Percentiles rank a stretch among this genome's conserved stretches.
Conservation (phyloP, 805 yeast species). For the Saccharomycopsis sp. region DNA sequence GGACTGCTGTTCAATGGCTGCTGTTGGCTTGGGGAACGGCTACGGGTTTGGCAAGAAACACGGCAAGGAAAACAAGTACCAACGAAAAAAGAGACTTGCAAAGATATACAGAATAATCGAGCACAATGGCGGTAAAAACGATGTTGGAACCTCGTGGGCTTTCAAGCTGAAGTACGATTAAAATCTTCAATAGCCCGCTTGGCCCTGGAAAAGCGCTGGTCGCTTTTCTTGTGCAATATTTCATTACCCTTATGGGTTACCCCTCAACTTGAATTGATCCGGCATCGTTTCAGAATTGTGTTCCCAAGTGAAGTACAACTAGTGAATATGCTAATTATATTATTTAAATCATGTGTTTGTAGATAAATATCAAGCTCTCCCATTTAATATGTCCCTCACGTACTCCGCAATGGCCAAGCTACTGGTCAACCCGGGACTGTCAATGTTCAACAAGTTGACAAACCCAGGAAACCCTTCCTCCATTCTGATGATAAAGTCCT, state of each 20-base stretch:
- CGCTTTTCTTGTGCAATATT: not conserved
- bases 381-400: conserved; percentile 34
- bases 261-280: too few species aligned
- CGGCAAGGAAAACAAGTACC: conserved; percentile 3
- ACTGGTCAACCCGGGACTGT: conserved; percentile 84
- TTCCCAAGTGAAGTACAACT: too few species aligned
- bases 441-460: conserved; percentile 72
- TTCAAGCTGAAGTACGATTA: conserved; percentile 20
- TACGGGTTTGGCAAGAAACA: conserved; percentile 18
- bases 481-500: conserved; percentile 65
- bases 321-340: too few species aligned
- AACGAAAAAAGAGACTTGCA: conserved; percentile 17
- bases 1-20: conserved; percentile 20
- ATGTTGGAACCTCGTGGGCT: conserved; percentile 20
- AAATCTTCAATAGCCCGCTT: not conserved
- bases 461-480: conserved; percentile 72
- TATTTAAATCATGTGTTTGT: too few species aligned
- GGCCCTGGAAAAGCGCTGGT: not conserved
- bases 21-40: conserved; percentile 17
- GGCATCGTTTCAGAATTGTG: too few species aligned
- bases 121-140: conserved; percentile 13
- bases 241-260: too few species aligned
- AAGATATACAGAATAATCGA: conserved; percentile 20
- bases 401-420: conserved; percentile 76
- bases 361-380: too few species aligned